Base-by-base conservation (phyloP, 441 rosid genomes). In the Francoa sonchifolia region DNA sequence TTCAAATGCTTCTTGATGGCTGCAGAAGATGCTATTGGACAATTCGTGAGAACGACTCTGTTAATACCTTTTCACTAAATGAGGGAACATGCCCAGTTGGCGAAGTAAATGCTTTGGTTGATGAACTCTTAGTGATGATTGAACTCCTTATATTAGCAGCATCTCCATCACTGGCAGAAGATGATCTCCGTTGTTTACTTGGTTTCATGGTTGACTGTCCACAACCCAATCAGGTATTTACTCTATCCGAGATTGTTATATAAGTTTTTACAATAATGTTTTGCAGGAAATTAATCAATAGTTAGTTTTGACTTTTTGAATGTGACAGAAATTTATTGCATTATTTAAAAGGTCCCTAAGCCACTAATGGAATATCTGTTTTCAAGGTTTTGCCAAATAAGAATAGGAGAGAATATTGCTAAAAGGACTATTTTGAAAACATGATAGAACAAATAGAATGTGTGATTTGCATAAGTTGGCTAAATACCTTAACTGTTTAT, bases 11-110 rank as follows among this genome's bases (percentile, higher is more conserved):
- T 69, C 89, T 93, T 56, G 99, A 93, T 76, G 94, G 96, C 61
- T 84, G 99, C 72, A 78, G 99, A 82, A 84, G 77, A 66, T 93
- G 99, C 74, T 93, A 84, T 63, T 93, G 99, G 99, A 74, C 73
- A 54, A 57, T 76, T 55, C 70, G 63, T 41, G 97, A 93, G 63
- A 79, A 75, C 70, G 90, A 79, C 57, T 87, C 96, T 6, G 74
- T 74, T 40, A 54, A 68, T 47, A 62, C 78, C n/a, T 87, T 77
- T 63, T 76, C 78, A 35, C 49, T 64, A 41, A 69, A 77, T 26
- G 66, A 68, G 62, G 72, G 58, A 60, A 59, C 57, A 5, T 96
- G 76, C 40, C 97, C 92, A 58, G 52, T 79, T 51, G 99, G 99
- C 47, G 99, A 88, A 74, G 61, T 93, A 50, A 93, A 93, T 71